Evolutionary conservation across 169 alveolate genomes (phyloP).

Genomic region (Plasmodium yoelii): DNA sequence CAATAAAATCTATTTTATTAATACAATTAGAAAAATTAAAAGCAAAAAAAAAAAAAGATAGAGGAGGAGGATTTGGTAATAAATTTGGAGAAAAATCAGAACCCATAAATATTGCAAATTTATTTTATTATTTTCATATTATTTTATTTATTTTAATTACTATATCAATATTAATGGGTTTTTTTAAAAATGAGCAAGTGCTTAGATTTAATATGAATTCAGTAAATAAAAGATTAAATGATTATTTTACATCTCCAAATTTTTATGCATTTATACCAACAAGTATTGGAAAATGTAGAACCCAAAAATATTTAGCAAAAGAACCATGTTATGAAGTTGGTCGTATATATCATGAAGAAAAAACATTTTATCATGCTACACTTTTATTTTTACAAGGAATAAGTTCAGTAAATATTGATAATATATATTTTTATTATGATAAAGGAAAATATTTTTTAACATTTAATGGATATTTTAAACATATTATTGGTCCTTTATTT

Average conservation of each 20-base stretch:
- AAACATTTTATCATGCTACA: slow-evolving; percentile 73
- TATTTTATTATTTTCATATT: slow-evolving; percentile 10
- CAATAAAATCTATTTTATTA: slow-evolving; percentile 56
- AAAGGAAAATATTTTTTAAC: slow-evolving; percentile 36
- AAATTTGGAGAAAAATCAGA: slow-evolving; percentile 21
- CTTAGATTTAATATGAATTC: slow-evolving; percentile 26
- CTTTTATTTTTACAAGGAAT: slow-evolving; percentile 58
- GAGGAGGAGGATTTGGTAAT: background rate
- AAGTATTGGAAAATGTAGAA: slow-evolving; percentile 67
- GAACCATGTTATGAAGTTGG: slow-evolving; percentile 67
- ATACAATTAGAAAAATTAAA: slow-evolving; percentile 30
- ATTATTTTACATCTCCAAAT: slow-evolving; percentile 34
- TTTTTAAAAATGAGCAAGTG: slow-evolving; percentile 18
- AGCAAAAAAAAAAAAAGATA: slow-evolving; percentile 17
- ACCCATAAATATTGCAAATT: background rate
- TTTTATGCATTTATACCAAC: slow-evolving; percentile 33
- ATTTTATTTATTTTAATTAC: slow-evolving; percentile 20
- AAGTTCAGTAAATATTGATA: slow-evolving; percentile 31
- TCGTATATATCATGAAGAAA: slow-evolving; percentile 65
- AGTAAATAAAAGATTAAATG: slow-evolving; percentile 43
- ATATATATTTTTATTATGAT: slow-evolving; percentile 44
- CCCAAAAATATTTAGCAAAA: slow-evolving; percentile 56
- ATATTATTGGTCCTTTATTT: slow-evolving; percentile 67
- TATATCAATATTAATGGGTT: slow-evolving; percentile 9
- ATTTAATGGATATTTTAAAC: slow-evolving; percentile 38